These are phyloP conservation scores for Monosporascus sp. DNA, from an alignment of 2,329 filamentous ascomycete genomes.

Conservation along the genomic window DNA sequence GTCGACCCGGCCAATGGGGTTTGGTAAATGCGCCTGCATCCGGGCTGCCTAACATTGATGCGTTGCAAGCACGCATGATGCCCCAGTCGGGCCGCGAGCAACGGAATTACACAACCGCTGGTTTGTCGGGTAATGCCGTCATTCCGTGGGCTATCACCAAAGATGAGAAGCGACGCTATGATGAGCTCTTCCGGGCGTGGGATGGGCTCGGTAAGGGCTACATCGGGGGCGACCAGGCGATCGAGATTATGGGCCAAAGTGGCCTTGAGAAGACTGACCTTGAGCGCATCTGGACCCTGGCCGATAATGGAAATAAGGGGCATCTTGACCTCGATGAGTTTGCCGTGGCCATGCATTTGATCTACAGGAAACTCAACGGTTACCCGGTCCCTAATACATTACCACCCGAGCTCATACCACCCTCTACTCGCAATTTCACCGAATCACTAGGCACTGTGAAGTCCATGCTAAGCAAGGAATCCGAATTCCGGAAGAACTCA, in stretches of 20 bases:
- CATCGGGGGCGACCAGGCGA: slow-evolving; percentile 85
- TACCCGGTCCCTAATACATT: slow-evolving; percentile 85
- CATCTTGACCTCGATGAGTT: slow-evolving; percentile 95
- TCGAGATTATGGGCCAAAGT: slow-evolving; percentile 96
- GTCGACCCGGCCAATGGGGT: slow-evolving; percentile 93
- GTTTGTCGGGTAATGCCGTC: slow-evolving; percentile 86
- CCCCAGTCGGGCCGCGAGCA: slow-evolving; percentile 87
- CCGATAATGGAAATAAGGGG: slow-evolving; percentile 90
- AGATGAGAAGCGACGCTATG: slow-evolving; percentile 95
- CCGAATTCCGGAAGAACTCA: slow-evolving; percentile 80
- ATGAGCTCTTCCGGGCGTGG: slow-evolving; percentile 92
- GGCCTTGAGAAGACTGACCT: slow-evolving; percentile 86
- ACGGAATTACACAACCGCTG: slow-evolving; percentile 75
- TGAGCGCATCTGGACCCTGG: slow-evolving; percentile 89
- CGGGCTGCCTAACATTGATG: slow-evolving; percentile 89
- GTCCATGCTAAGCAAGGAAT: slow-evolving; percentile 81
- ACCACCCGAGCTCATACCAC: slow-evolving; percentile 87
- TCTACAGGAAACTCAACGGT: slow-evolving; percentile 93
- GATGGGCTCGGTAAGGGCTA: slow-evolving; percentile 91
- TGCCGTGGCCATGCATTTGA: slow-evolving; percentile 97
- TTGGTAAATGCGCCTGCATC: slow-evolving; percentile 88
- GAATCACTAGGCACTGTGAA: slow-evolving; percentile 93
- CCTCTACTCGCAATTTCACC: slow-evolving; percentile 87
- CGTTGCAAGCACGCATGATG: slow-evolving; percentile 92
- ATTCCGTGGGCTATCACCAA: slow-evolving; percentile 99